phyloP scores from a whole-genome alignment of 2,329 filamentous ascomycete genomes.

The Nannizziopsis arthrosporioides region DNA sequence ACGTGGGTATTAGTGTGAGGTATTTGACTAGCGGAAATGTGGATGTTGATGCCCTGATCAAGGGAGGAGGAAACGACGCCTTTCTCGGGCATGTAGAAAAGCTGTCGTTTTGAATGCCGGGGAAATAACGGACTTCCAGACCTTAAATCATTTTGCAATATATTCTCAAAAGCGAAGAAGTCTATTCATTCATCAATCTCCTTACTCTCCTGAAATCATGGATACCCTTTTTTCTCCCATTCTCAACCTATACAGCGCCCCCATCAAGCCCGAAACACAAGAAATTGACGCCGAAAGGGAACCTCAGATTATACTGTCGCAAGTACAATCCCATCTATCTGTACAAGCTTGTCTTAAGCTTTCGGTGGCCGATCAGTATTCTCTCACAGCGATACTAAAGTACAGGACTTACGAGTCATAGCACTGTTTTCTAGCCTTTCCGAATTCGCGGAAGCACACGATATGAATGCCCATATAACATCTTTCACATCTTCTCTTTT shows the following conservation, averaged over 20 bases:
- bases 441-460: not conserved
- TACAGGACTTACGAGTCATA: not conserved
- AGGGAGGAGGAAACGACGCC: slow-evolving; percentile 51
- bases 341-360: not conserved
- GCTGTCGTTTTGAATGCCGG: slow-evolving; percentile 27
- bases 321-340: slow-evolving; percentile 2
- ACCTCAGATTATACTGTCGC: not conserved
- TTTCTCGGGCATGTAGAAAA: slow-evolving; percentile 50
- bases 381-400: not conserved
- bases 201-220: too few relatives aligned
- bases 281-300: not conserved
- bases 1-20: slow-evolving; percentile 74
- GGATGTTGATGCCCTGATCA: slow-evolving; percentile 64
- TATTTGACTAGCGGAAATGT: slow-evolving; percentile 77
- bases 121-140: too few relatives aligned
- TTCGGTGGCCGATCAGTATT: not conserved
- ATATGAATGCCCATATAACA: not conserved
- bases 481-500: not conserved
- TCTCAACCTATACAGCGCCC: too few relatives aligned
- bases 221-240: too few relatives aligned
- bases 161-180: too few relatives aligned
- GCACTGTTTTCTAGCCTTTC: not conserved
- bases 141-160: too few relatives aligned
- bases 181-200: too few relatives aligned
- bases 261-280: too few relatives aligned